A percentile compares a stretch with the other conserved stretches of the same genome.
phyloP scores from a whole-genome alignment of 116 monocot genomes.

The Papilionanthe hybrid region DNA sequence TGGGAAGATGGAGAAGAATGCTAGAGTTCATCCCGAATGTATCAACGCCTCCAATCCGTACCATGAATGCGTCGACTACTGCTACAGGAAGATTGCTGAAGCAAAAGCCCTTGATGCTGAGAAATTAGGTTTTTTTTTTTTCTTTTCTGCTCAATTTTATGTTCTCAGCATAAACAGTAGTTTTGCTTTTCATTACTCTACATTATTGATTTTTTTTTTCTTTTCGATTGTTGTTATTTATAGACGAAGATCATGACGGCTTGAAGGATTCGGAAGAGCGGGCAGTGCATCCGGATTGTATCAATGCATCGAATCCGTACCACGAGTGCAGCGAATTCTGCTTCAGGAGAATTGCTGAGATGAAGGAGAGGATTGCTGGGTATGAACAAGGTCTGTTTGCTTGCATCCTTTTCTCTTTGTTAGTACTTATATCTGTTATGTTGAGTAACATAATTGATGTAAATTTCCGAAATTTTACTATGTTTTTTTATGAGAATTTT shows the following conservation, averaged over 20 bases:
- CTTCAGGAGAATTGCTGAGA: constrained; percentile 21
- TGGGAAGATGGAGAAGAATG: constrained; percentile 11
- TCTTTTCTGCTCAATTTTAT: neutral
- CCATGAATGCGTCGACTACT: constrained; percentile 26
- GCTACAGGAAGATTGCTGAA: constrained; percentile 21
- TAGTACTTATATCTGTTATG: neutral
- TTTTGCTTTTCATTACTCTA: neutral
- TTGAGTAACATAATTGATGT: too few relatives aligned
- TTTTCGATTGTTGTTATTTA: constrained; percentile 9
- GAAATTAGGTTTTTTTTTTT: constrained; percentile 15
- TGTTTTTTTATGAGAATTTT: too few relatives aligned
- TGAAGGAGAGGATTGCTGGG: constrained; percentile 4
- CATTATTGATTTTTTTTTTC: neutral
- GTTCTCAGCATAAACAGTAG: neutral
- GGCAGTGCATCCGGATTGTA: constrained; percentile 30
- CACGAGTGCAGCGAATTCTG: constrained; percentile 43
- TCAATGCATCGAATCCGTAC: constrained; percentile 38
- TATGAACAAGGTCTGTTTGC: constrained; percentile 11
- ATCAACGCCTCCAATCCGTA: constrained; percentile 20
- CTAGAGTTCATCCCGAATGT: constrained; percentile 22
- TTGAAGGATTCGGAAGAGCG: constrained; percentile 10
- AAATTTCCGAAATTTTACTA: too few relatives aligned
- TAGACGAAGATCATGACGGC: constrained; percentile 9
- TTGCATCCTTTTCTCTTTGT: neutral
- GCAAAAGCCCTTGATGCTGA: constrained; percentile 9